These are phyloP conservation scores for Spinacia oleracea DNA, from an alignment of 179 eudicot species.

Conservation along the genomic window DNA sequence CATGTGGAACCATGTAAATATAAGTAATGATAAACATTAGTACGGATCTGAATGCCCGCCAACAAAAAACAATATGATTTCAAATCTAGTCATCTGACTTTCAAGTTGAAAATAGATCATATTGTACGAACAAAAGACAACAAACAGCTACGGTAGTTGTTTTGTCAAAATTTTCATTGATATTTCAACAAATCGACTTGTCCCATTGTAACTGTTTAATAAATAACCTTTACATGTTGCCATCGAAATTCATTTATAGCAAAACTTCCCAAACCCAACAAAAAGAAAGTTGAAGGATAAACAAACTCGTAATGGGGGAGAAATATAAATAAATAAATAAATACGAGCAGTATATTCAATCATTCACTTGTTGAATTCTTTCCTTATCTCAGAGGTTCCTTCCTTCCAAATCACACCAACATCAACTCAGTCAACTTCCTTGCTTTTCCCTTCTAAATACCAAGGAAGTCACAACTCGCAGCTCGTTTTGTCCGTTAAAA, in stretches of 20 bases:
- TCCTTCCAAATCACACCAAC: not conserved
- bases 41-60: too few relatives aligned
- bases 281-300: not conserved
- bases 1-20: too few relatives aligned
- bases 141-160: not conserved
- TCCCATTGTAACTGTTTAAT: not conserved
- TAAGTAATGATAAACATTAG: too few relatives aligned
- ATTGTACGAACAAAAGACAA: not conserved
- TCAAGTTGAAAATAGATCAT: too few relatives aligned
- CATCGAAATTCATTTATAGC: not conserved
- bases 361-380: not conserved
- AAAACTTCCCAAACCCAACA: not conserved
- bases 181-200: not conserved
- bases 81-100: too few relatives aligned
- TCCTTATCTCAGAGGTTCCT: not conserved
- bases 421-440: not conserved
- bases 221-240: not conserved
- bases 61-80: too few relatives aligned
- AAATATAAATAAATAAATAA: not conserved
- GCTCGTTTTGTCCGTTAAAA: not conserved
- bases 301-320: not conserved
- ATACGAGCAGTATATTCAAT: not conserved
- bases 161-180: not conserved
- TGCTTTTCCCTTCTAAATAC: constrained; percentile 1
- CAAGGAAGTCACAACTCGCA: not conserved